Evolutionary conservation across 2,329 filamentous ascomycete species (phyloP).

Genomic region (Cytospora paraplurivora): DNA sequence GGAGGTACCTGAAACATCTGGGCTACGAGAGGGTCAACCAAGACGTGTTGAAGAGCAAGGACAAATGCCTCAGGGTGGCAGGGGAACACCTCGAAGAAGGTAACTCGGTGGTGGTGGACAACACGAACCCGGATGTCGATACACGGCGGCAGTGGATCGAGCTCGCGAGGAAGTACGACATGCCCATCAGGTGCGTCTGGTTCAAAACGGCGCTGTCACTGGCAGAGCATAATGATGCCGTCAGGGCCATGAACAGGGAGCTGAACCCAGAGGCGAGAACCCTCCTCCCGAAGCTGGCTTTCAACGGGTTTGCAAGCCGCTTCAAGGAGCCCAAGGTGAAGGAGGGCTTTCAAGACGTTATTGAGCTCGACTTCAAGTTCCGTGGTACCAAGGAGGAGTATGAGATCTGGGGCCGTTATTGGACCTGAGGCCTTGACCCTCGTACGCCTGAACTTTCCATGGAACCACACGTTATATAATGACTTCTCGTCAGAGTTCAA

Average conservation of each 20-base stretch:
- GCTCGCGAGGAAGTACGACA: constrained; percentile 67
- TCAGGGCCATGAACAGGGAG: constrained; percentile 69
- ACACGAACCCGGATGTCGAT: constrained; percentile 86
- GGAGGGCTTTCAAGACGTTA: constrained; percentile 85
- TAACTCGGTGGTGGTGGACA: constrained; percentile 79
- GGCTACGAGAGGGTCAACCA: constrained; percentile 89
- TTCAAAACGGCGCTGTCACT: constrained; percentile 74
- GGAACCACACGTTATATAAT: neutral
- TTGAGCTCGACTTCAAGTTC: constrained; percentile 75
- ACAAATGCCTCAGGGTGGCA: constrained; percentile 73
- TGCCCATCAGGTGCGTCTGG: constrained; percentile 83
- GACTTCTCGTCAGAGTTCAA: neutral
- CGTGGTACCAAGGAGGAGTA: constrained; percentile 69
- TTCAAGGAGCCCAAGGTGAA: constrained; percentile 70
- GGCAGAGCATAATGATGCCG: constrained; percentile 83
- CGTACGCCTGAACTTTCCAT: neutral
- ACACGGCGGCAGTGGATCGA: constrained; percentile 78
- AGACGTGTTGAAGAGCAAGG: constrained; percentile 73
- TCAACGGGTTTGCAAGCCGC: constrained; percentile 71
- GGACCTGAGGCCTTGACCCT: constrained; percentile 54
- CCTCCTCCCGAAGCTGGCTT: constrained; percentile 77
- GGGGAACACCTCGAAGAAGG: constrained; percentile 64
- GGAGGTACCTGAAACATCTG: constrained; percentile 72
- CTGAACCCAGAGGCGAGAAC: constrained; percentile 82
- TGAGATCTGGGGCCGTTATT: constrained; percentile 74